Evolutionary conservation across 2,329 filamentous ascomycete species (phyloP).

Genomic region (Alternaria atra): DNA sequence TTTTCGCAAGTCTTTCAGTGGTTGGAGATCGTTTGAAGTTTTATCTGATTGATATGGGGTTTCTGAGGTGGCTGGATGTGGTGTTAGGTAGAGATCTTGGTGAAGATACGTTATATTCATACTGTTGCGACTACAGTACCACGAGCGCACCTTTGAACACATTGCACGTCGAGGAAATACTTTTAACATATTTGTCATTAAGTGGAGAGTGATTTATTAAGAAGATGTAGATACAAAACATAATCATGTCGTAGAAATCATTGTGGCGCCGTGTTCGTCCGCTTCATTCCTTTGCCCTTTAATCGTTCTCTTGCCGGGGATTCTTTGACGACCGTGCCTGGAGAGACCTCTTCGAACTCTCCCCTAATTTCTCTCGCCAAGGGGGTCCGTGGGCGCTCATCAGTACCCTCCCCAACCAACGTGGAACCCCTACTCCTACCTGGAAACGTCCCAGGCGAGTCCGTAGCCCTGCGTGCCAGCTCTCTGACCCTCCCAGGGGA

Average conservation of each 20-base stretch:
- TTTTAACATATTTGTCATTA: not conserved
- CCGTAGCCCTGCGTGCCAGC: constrained; percentile 13
- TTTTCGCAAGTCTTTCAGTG: constrained; percentile 31
- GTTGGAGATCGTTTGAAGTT: constrained; percentile 17
- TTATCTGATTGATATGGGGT: constrained; percentile 20
- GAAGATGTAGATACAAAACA: constrained; percentile 14
- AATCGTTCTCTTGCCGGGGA: constrained; percentile 13
- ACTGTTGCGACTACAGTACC: not conserved
- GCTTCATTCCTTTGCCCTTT: constrained; percentile 20
- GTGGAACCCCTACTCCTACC: constrained; percentile 12
- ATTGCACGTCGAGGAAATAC: not conserved
- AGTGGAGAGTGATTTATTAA: constrained; percentile 21
- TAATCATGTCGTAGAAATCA: constrained; percentile 5
- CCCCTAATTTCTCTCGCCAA: constrained; percentile 6
- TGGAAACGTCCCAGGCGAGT: constrained; percentile 3
- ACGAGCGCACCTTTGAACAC: not conserved
- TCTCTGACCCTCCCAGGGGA: constrained; percentile 15
- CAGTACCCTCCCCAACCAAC: not conserved
- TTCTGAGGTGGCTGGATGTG: not conserved
- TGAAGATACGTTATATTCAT: not conserved
- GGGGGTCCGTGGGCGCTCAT: constrained; percentile 7
- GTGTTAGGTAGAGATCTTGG: not conserved
- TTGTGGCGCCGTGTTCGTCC: constrained; percentile 14
- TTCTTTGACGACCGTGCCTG: constrained; percentile 10
- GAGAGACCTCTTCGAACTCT: constrained; percentile 13